Evolutionary conservation across 495 filamentous ascomycete genomes (phyloP).

Genomic region (Xylaria castorea): DNA sequence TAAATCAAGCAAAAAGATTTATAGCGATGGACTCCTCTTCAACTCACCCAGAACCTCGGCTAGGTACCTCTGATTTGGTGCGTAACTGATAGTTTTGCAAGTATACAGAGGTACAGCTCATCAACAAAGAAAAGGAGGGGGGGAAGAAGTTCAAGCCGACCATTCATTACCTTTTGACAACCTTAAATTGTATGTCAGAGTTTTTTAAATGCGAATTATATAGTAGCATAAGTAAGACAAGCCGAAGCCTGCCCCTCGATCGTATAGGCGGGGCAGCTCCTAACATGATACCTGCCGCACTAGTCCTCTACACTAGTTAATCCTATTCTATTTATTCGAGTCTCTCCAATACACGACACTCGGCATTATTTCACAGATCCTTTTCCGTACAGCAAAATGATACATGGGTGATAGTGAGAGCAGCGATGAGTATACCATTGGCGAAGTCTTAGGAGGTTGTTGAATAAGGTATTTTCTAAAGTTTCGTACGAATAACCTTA

Average conservation of each 20-base stretch:
- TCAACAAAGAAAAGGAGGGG: neutral
- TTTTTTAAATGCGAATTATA: neutral
- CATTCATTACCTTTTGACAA: too few species aligned
- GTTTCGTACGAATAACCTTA: neutral
- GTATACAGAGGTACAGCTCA: too few species aligned
- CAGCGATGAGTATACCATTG: too few species aligned
- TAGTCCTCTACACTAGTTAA: too few species aligned
- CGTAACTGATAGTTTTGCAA: too few species aligned
- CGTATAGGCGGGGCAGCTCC: neutral
- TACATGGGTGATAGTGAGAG: too few species aligned
- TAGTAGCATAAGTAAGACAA: neutral
- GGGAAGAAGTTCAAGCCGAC: neutral
- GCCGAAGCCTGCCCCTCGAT: neutral
- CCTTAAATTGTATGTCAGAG: neutral
- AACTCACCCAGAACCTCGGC: too few species aligned
- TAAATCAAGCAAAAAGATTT: too few species aligned
- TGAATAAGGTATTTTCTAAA: neutral
- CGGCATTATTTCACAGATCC: neutral
- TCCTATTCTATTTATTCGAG: neutral
- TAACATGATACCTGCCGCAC: neutral
- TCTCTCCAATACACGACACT: neutral
- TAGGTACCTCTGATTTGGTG: too few species aligned
- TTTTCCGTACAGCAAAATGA: neutral
- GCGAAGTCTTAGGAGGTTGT: neutral
- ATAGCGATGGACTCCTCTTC: too few species aligned